Evolutionary conservation across 2,329 filamentous ascomycete genomes (phyloP).

Genomic region (Penicillium sp.): DNA sequence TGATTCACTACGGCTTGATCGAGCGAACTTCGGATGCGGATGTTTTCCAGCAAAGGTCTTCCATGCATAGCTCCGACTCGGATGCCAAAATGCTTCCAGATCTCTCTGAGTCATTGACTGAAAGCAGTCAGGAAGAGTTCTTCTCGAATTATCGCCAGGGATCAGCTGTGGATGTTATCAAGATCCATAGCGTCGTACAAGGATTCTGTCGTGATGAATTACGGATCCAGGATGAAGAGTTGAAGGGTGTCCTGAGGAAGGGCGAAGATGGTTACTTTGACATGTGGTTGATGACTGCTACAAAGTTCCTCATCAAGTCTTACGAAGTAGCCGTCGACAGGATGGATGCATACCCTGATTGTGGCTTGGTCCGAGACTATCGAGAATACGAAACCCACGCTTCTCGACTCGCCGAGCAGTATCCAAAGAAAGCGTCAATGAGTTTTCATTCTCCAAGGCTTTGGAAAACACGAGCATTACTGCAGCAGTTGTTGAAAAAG

Average conservation of each 20-base stretch:
- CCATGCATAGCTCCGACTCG: constrained; percentile 6
- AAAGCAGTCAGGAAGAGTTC: constrained; percentile 37
- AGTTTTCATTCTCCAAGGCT: constrained; percentile 23
- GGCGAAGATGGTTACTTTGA: constrained; percentile 39
- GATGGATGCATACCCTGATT: constrained; percentile 39
- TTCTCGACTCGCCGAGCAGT: constrained; percentile 41
- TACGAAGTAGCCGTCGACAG: constrained; percentile 44
- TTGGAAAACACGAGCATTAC: constrained; percentile 35
- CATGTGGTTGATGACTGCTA: constrained; percentile 47
- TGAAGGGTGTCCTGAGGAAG: constrained; percentile 13
- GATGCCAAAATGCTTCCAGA: constrained; percentile 29
- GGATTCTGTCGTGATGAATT: constrained; percentile 51
- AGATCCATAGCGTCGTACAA: constrained; percentile 52
- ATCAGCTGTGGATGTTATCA: constrained; percentile 45
- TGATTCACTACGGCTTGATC: constrained; percentile 50
- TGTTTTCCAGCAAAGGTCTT: constrained; percentile 15
- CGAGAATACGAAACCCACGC: constrained; percentile 51
- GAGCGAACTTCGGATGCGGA: constrained; percentile 43
- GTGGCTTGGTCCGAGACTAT: constrained; percentile 48
- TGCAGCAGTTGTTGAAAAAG: constrained; percentile 36
- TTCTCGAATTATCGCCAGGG: constrained; percentile 33
- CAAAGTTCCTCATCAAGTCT: constrained; percentile 43
- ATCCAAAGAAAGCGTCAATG: constrained; percentile 35
- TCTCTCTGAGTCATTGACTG: constrained; percentile 35
- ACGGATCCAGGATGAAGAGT: constrained; percentile 38